Percentiles rank a stretch among this genome's conserved stretches.
phyloP scores from a whole-genome alignment of 2,329 filamentous ascomycete species.

The Botrytis aclada region DNA sequence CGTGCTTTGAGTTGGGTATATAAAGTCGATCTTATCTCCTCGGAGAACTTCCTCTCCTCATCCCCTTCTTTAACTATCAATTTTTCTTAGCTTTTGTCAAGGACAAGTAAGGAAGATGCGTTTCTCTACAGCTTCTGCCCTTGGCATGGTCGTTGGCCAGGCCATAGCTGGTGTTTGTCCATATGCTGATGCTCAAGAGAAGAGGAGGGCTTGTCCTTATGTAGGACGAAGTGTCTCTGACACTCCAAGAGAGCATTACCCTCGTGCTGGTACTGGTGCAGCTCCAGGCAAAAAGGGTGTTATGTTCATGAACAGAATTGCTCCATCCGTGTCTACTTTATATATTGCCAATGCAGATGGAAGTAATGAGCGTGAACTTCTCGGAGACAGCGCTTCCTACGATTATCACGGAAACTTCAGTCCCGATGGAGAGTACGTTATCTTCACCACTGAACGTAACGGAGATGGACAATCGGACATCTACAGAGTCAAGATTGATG shows the following conservation, averaged over 20 bases:
- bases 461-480: conserved; percentile 44
- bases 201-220: neutral
- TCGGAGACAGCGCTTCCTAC: conserved; percentile 35
- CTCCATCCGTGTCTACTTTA: conserved; percentile 32
- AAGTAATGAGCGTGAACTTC: conserved; percentile 39
- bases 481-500: conserved; percentile 40
- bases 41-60: neutral
- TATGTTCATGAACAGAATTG: conserved; percentile 41
- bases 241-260: neutral
- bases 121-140: neutral
- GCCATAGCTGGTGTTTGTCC: neutral
- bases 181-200: conserved; percentile 1
- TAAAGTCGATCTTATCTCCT: neutral
- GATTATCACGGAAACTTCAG: conserved; percentile 42
- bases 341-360: conserved; percentile 42
- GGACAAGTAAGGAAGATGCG: neutral
- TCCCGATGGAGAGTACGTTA: conserved; percentile 43
- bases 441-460: conserved; percentile 44
- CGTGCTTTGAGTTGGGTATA: neutral
- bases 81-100: neutral
- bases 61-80: neutral
- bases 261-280: neutral
- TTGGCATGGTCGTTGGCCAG: neutral
- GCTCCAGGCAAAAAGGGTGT: conserved; percentile 12
- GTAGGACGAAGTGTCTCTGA: neutral